Evolutionary conservation across 495 filamentous ascomycete genomes (phyloP), one percentile per base, ranked within the genome.

Genomic region (Thozetella sp.): DNA sequence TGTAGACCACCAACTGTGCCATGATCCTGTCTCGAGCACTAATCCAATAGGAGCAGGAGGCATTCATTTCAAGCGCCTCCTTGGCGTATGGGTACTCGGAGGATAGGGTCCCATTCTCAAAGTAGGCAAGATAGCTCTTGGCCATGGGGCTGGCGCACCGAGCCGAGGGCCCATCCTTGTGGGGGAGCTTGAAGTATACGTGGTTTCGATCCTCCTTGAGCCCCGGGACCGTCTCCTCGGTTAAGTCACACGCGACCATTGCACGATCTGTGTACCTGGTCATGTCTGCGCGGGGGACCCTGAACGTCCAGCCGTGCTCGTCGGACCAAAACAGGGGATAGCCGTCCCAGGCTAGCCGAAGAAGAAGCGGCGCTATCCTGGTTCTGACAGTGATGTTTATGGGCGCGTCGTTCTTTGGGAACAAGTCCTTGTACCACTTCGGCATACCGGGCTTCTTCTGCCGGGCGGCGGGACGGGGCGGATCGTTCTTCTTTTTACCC

Each of bases 1-100:
- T 79, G 63, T 97, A 97, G 9, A 99, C 89, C 19, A 97, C 94
- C 80, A 97, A 89, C 70, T 99, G 95, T 22, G 88, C 89, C 81
- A 80, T 91, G 60, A 99, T 98, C 51, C 95, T 83, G 66, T 97
- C 92, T 56, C 95, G 82, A 20, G 96, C 93, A 63, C 90, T 95
- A 56, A 98, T 98, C 95, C 95, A 99, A 73, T 99, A 99, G 1
- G 93, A 97, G 67, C 95, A 99, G 0, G 91, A 93, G 2, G 93
- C 92, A 66, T 99, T 99, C 96, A 98, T 97, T 57, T 98, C 90
- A 55, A 98, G 79, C 3, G 95, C 95, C 69, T 97, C 92, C 65
- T 93, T 96, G 0, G 95, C 95, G 65, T 97, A 92, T 0, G 87
- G 73, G 69, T 87, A 97, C 65, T 97, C 91, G 19, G 93, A 97